Conservation (phyloP, 2,329 filamentous ascomycete genomes). For the Botrytis medusae region DNA sequence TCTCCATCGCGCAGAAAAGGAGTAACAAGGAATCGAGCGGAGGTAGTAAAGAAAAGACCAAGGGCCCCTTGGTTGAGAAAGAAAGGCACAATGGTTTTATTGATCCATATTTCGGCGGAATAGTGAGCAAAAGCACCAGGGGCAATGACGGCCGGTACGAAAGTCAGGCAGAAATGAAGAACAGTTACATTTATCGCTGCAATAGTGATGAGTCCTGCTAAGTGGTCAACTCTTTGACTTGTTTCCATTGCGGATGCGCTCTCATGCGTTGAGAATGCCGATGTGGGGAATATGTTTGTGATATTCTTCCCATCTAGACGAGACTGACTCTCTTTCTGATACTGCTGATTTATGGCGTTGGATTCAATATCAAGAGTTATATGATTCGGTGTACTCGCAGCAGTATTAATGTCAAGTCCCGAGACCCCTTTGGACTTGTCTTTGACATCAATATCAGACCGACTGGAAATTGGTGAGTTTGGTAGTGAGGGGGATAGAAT, state of each 20-base stretch:
- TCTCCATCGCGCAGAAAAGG: conserved; percentile 47
- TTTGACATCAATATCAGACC: background rate
- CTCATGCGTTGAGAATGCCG: conserved; percentile 6
- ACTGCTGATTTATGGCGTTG: background rate
- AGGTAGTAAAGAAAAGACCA: conserved; percentile 50
- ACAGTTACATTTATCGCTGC: conserved; percentile 47
- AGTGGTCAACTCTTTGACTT: conserved; percentile 44
- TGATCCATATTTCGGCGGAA: conserved; percentile 43
- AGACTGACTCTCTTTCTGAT: background rate
- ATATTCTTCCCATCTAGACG: background rate
- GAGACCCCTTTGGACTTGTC: background rate
- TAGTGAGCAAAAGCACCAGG: conserved; percentile 40
- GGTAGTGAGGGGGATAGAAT: background rate
- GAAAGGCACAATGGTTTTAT: conserved; percentile 46
- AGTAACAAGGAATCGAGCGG: conserved; percentile 47
- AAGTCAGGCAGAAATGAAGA: conserved; percentile 48
- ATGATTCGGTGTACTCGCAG: background rate
- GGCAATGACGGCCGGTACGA: conserved; percentile 42
- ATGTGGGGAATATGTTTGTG: background rate
- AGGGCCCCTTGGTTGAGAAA: conserved; percentile 49
- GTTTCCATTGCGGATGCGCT: background rate
- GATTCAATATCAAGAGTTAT: background rate
- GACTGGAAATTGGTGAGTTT: conserved; percentile 1
- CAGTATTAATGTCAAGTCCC: background rate
- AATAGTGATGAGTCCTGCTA: conserved; percentile 48